phyloP scores from a whole-genome alignment of 2,329 filamentous ascomycete species.

The Gaeumannomyces tritici region DNA sequence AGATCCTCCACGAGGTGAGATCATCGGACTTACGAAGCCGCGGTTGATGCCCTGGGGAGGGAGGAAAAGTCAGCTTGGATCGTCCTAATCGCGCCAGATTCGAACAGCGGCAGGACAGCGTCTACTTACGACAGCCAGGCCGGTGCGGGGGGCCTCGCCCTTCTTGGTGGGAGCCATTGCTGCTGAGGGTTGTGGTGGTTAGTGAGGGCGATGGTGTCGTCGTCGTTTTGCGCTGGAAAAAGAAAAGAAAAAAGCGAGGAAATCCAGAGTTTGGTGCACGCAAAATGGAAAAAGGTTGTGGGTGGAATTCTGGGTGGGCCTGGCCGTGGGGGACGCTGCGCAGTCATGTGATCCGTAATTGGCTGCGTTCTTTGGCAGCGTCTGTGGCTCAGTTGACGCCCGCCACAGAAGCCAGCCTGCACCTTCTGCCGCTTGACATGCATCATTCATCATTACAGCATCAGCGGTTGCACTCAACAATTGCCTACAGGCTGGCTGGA shows the following conservation, averaged over 20 bases:
- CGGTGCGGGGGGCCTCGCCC: slow-evolving; percentile 2
- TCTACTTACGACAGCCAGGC: slow-evolving; percentile 2
- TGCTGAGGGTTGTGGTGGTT: not conserved
- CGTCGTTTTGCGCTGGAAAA: not conserved
- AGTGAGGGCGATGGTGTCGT: not conserved
- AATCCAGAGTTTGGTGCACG: not conserved
- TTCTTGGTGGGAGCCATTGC: slow-evolving; percentile 3
- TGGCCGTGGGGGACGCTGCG: not conserved
- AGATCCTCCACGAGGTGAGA: slow-evolving; percentile 71
- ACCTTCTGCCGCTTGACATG: too few relatives aligned
- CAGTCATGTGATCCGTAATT: not conserved
- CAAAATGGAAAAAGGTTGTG: not conserved
- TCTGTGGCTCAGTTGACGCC: not conserved
- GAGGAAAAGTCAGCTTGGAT: not conserved
- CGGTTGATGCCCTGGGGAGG: slow-evolving; percentile 15
- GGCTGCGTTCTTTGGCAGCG: not conserved
- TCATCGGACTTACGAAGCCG: slow-evolving; percentile 50
- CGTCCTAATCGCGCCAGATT: not conserved
- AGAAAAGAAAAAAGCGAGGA: not conserved
- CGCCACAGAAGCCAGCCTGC: not conserved
- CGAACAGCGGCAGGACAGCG: not conserved
- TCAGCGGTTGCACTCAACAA: too few relatives aligned
- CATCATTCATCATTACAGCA: too few relatives aligned
- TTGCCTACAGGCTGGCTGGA: too few relatives aligned
- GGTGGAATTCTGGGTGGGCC: not conserved